Percentiles rank a stretch among this genome's conserved stretches.
Evolutionary conservation across 768 basidiomycete genomes (phyloP).

Genomic region (Suillus clintonianus): DNA sequence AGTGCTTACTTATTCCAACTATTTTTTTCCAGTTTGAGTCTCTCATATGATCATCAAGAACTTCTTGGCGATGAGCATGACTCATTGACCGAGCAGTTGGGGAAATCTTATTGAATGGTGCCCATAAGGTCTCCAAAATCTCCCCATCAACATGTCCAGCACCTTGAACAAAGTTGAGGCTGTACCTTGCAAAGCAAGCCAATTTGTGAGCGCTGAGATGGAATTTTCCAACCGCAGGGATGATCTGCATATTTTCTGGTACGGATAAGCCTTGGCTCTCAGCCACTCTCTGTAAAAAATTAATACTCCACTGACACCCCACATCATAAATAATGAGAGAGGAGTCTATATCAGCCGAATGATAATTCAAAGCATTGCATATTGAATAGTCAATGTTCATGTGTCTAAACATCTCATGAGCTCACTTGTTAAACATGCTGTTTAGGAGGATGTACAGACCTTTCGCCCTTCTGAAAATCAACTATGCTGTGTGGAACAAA

Average conservation of each 20-base stretch:
- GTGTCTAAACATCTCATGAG: slow-evolving; percentile 14
- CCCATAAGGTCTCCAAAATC: slow-evolving; percentile 38
- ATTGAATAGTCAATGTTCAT: slow-evolving; percentile 30
- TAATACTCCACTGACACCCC: slow-evolving; percentile 22
- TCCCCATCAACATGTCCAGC: slow-evolving; percentile 32
- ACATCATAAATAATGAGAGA: slow-evolving; percentile 31
- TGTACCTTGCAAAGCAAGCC: slow-evolving; percentile 25
- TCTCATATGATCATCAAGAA: slow-evolving; percentile 33
- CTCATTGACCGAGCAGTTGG: slow-evolving; percentile 23
- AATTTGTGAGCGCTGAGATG: slow-evolving; percentile 34
- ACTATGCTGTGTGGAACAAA: slow-evolving; percentile 31
- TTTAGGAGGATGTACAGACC: no score
- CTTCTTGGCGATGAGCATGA: slow-evolving; percentile 24
- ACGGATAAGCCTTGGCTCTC: no score
- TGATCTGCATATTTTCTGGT: no score
- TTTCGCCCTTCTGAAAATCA: slow-evolving; percentile 33
- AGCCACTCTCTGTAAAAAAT: no score
- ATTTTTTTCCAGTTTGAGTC: slow-evolving; percentile 38
- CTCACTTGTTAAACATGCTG: background rate
- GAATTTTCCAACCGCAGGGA: slow-evolving; percentile 18
- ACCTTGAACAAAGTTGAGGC: slow-evolving; percentile 29
- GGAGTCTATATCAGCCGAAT: background rate
- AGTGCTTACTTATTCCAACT: slow-evolving; percentile 20
- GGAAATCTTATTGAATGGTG: slow-evolving; percentile 27
- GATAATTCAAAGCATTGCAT: slow-evolving; percentile 19